These are phyloP conservation scores for Carpinus viminea DNA, from an alignment of 306 rosid genomes.

Conservation along the genomic window DNA sequence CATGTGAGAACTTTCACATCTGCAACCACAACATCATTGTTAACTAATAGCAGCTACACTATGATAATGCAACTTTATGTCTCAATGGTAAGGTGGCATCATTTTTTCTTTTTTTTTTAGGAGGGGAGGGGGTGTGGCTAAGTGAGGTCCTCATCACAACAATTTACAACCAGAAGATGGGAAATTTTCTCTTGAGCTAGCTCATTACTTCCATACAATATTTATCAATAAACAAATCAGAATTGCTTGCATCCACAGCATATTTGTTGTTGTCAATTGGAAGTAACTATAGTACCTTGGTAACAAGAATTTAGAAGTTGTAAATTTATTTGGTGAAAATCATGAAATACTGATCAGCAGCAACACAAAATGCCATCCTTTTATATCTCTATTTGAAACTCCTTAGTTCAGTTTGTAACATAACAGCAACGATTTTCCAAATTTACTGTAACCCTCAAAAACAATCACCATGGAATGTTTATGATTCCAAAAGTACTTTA, in stretches of 20 bases:
- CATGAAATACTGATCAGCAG: too few species aligned
- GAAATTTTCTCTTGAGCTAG: background rate
- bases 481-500: background rate
- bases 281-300: background rate
- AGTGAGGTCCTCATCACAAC: background rate
- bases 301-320: background rate
- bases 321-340: background rate
- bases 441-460: background rate
- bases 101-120: background rate
- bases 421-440: background rate
- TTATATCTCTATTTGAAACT: background rate
- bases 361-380: background rate
- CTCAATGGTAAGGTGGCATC: background rate
- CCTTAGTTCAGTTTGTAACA: background rate
- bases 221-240: background rate
- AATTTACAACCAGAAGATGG: background rate
- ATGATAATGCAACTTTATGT: background rate
- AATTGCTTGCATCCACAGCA: background rate
- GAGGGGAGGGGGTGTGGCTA: background rate
- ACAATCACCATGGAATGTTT: background rate
- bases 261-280: background rate
- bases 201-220: background rate
- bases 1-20: background rate
- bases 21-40: constrained; percentile 5
- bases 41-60: background rate